Percentiles rank a stretch among this genome's conserved stretches.
These are phyloP conservation scores for Coffea humblotiana DNA, from an alignment of 305 asterid species.

Conservation along the genomic window DNA sequence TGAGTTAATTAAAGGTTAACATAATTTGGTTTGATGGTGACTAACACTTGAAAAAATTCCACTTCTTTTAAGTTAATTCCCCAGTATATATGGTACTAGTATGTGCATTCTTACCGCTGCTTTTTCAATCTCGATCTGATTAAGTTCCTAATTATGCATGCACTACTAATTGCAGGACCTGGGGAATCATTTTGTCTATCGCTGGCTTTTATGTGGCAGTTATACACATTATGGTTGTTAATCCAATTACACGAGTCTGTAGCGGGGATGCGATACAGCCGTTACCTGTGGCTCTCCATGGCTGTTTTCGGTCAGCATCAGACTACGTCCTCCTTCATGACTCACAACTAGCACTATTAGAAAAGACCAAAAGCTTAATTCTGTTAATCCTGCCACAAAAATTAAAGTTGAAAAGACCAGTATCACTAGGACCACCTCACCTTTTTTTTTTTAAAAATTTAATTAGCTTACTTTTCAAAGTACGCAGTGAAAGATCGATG, in stretches of 20 bases:
- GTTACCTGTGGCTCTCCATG: constrained; percentile 72
- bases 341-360: too few species aligned
- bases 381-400: too few species aligned
- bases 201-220: constrained; percentile 72
- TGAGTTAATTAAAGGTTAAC: constrained; percentile 12
- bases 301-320: constrained; percentile 71
- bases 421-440: too few species aligned
- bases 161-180: constrained; percentile 45
- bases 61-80: background rate
- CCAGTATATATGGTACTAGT: background rate
- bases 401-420: too few species aligned
- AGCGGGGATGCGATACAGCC: constrained; percentile 69
- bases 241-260: constrained; percentile 80
- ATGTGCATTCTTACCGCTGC: too few species aligned
- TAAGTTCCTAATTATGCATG: background rate
- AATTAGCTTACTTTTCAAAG: background rate
- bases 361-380: too few species aligned
- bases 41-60: background rate
- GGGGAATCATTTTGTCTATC: constrained; percentile 74
- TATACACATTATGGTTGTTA: constrained; percentile 77
- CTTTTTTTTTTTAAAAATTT: too few species aligned
- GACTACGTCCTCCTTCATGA: too few species aligned
- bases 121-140: background rate
- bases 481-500: background rate
- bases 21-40: too few species aligned